Evolutionary conservation across 257 asterid genomes (phyloP).

Genomic region (Nicotiana obtusifolia): DNA sequence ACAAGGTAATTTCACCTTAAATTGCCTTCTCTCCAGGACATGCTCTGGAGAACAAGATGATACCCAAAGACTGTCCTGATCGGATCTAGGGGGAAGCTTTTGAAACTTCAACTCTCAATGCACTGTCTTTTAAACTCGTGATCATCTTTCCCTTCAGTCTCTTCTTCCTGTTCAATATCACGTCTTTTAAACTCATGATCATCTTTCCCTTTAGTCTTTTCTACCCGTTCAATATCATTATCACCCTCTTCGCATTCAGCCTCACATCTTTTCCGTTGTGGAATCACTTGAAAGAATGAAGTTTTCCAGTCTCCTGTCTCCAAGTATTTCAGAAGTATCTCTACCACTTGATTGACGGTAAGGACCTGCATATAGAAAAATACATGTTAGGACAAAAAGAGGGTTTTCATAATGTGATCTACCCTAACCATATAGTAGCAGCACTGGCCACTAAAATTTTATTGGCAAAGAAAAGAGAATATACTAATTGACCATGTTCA

Average conservation of each 20-base stretch:
- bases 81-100: not conserved
- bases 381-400: not conserved
- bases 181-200: constrained; percentile 30
- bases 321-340: constrained; percentile 75
- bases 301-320: constrained; percentile 79
- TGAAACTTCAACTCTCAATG: constrained; percentile 25
- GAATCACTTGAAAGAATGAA: constrained; percentile 78
- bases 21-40: not conserved
- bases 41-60: not conserved
- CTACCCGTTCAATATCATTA: constrained; percentile 7
- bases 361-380: constrained; percentile 54
- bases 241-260: not conserved
- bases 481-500: not conserved
- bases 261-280: constrained; percentile 80
- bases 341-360: constrained; percentile 91
- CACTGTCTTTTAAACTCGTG: constrained; percentile 47
- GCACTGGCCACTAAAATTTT: not conserved
- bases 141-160: constrained; percentile 20
- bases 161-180: constrained; percentile 28
- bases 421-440: not conserved
- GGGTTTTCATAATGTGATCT: not conserved
- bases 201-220: constrained; percentile 17
- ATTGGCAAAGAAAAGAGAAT: not conserved
- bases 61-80: not conserved
- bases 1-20: not conserved